These are phyloP conservation scores for Cotoneaster glaucophyllus DNA, from an alignment of 306 rosid species.

Conservation along the genomic window DNA sequence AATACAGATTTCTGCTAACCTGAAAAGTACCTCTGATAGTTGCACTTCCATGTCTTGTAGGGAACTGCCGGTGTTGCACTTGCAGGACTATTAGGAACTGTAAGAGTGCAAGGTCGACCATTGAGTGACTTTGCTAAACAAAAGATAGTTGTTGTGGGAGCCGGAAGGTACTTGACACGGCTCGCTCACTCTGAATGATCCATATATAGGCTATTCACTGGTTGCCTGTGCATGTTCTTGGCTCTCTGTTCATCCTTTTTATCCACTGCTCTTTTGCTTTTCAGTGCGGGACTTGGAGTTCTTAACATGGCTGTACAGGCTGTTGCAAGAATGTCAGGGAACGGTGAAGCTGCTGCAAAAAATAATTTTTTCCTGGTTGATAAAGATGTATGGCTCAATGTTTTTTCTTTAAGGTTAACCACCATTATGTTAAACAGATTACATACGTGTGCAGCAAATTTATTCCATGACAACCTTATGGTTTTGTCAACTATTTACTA, in stretches of 20 bases:
- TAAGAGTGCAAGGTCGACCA: constrained; percentile 92
- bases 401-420: neutral
- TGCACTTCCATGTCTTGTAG: constrained; percentile 38
- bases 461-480: neutral
- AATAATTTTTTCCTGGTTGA: constrained; percentile 71
- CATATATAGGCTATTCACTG: constrained; percentile 11
- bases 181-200: constrained; percentile 4
- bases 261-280: constrained; percentile 10
- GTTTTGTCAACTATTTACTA: neutral
- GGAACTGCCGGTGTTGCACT: constrained; percentile 99
- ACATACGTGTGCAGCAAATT: neutral
- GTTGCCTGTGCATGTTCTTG: constrained; percentile 18
- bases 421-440: neutral
- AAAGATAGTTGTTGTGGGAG: constrained; percentile 97
- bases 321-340: constrained; percentile 69
- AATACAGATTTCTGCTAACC: neutral
- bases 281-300: constrained; percentile 99
- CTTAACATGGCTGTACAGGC: constrained; percentile 78
- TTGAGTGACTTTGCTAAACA: constrained; percentile 75
- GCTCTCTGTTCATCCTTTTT: constrained; percentile 16
- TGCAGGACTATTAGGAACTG: constrained; percentile 92
- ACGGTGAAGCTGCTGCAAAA: constrained; percentile 49
- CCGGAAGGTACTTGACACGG: constrained; percentile 74
- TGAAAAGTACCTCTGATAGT: neutral
- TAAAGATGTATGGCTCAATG: constrained; percentile 62